Evolutionary conservation across 768 basidiomycete species (phyloP), one percentile per base, ranked within the genome.

Genomic region (Harrya chromipes): DNA sequence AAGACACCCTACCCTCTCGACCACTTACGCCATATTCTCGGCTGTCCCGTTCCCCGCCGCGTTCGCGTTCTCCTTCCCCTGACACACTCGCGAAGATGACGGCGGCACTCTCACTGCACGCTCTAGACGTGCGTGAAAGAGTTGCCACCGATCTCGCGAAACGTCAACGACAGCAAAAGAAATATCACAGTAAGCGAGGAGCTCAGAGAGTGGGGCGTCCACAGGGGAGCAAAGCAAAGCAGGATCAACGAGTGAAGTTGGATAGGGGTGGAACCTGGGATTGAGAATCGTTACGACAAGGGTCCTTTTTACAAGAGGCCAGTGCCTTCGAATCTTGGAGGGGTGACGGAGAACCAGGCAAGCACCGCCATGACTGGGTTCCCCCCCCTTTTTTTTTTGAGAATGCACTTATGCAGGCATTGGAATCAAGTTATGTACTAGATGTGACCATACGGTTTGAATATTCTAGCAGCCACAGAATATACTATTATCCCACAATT

Each of bases 201-300:
- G 75, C 75, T 4, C 77, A 80, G 46, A 74, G 81, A 47, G 80
- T 76, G 24, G 87, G 87, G 21, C 74, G 89, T 34, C 73, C 82
- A 20, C 82, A 84, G 56, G 92, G 92, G 19, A 91, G 87, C 64
- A 94, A 94, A 65, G 84, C 84, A 47, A 94, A 91, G 70, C 82
- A 84, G 61, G 88, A 92, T 60, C 78, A 70, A 26, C 74, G 80
- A 50, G 77, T 90, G 11, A 83, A 80, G 58, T 42, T 80, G 36
- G 85, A 85, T 60, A 72, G 71, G 44, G 72, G 74, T 60, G 81
- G 79, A 16, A 66, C 82, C 35, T 89, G 84, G 84, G 81, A 79
- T 40, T 84, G 69, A 62, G 46, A 47, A 49, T 31, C 42, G 52
- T 57, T 57, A 61, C 59, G 50, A 52, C 47, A 52, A 37, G 23